Percentiles rank a stretch among this genome's conserved stretches.
Evolutionary conservation across 2,329 filamentous ascomycete genomes (phyloP).

Genomic region (Neonectria magnoliae): DNA sequence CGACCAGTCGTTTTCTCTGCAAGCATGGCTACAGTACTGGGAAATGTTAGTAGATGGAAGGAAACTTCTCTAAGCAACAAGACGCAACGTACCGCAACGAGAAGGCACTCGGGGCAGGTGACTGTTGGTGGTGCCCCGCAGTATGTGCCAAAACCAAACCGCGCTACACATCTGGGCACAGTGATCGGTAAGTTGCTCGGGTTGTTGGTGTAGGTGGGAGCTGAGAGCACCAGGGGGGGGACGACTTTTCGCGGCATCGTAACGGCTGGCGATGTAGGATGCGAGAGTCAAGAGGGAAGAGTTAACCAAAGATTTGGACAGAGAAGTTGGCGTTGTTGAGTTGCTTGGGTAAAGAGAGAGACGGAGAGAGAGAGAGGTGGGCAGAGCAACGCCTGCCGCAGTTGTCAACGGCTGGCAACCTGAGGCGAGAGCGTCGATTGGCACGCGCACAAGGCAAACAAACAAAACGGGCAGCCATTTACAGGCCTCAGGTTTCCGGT

Average conservation of each 20-base stretch:
- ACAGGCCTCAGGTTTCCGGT: not conserved
- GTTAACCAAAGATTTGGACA: not conserved
- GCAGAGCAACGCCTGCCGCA: not conserved
- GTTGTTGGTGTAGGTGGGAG: no score
- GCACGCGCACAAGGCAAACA: not conserved
- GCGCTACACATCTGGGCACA: slow-evolving; percentile 22
- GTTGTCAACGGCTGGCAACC: slow-evolving; percentile 1
- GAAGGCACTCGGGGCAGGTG: slow-evolving; percentile 31
- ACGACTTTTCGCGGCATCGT: not conserved
- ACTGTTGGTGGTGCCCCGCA: slow-evolving; percentile 22
- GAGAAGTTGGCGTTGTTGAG: not conserved
- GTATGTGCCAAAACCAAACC: not conserved
- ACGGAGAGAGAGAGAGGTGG: not conserved
- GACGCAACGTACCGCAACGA: slow-evolving; percentile 31
- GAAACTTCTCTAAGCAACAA: not conserved
- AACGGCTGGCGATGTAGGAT: not conserved
- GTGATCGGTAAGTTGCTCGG: not conserved
- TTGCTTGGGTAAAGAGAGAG: not conserved
- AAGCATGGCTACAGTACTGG: slow-evolving; percentile 39
- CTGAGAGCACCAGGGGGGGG: no score
- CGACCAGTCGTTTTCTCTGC: slow-evolving; percentile 23
- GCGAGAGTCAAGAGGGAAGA: not conserved
- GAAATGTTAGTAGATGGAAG: slow-evolving; percentile 10
- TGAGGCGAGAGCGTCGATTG: not conserved
- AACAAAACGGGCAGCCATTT: not conserved